Percentiles rank a stretch among this genome's conserved stretches.
These are phyloP conservation scores for Meyerozyma carpophila DNA, from an alignment of 1,139 yeast species.

Conservation along the genomic window DNA sequence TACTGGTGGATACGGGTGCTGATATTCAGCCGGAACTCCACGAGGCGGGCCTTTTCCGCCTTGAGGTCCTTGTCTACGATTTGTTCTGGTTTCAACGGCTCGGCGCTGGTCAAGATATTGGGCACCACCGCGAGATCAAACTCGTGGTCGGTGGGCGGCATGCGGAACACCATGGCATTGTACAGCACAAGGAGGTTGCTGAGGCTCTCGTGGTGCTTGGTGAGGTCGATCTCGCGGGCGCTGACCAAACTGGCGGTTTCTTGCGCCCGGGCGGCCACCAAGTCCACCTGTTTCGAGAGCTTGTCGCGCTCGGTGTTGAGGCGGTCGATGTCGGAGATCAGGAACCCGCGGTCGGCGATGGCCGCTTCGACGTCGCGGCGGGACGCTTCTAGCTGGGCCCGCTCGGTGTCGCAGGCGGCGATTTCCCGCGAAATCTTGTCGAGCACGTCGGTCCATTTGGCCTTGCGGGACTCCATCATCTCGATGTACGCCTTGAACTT, in stretches of 20 bases:
- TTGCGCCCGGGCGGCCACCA: constrained; percentile 38
- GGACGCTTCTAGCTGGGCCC: constrained; percentile 38
- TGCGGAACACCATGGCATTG: constrained; percentile 48
- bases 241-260: constrained; percentile 29
- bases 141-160: constrained; percentile 20
- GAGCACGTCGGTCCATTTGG: constrained; percentile 58
- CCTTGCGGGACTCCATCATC: constrained; percentile 57
- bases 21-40: constrained; percentile 44
- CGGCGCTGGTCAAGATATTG: constrained; percentile 19
- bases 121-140: constrained; percentile 28
- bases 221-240: constrained; percentile 44
- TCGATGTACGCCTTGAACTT: constrained; percentile 70
- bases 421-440: constrained; percentile 54
- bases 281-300: constrained; percentile 52
- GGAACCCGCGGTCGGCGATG: constrained; percentile 51
- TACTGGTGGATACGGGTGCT: constrained; percentile 43
- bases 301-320: constrained; percentile 59
- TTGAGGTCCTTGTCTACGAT: constrained; percentile 31
- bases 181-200: constrained; percentile 50
- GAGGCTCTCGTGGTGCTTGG: constrained; percentile 43
- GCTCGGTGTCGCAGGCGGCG: constrained; percentile 37
- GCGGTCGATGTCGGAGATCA: constrained; percentile 57
- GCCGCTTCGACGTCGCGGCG: constrained; percentile 41
- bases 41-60: constrained; percentile 35
- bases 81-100: constrained; percentile 22